Base-by-base conservation (phyloP, 2,329 filamentous ascomycete genomes). In the Sarocladiaceae sp. region DNA sequence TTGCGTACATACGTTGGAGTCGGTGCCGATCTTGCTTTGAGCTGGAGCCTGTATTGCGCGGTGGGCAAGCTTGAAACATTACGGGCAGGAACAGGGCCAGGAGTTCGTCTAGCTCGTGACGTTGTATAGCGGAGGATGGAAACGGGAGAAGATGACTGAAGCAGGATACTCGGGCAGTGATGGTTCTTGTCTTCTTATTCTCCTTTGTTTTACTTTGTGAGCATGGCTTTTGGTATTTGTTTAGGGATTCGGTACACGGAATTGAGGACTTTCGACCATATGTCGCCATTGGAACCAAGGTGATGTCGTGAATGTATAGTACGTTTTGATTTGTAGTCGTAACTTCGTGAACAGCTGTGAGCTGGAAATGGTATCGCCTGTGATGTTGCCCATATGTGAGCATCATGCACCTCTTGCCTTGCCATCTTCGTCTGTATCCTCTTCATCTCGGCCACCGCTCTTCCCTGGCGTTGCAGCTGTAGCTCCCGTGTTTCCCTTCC, bases 371-470 rank as follows among this genome's bases (percentile, higher is more conserved):
- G 29, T 33, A 33, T 33, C 29, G 10, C 15, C 29, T 33, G 29
- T 33, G 29, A 33, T 33, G 29, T n/a, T n/a, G n/a, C n/a, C n/a
- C n/a, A n/a, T n/a, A n/a, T n/a, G n/a, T n/a, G n/a, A n/a, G 3
- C 28, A 7, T 50, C 47, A 36, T 28, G 29, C 4, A 4, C n/a
- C 47, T 50, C 20, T 49, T 4, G n/a, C 53, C 29, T 54, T 53
- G 33, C 57, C 59, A 6, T 52, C 56, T 15, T 52, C 62, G 37
- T 66, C 60, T 35, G 57, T 51, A 29, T 58, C 57, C 15, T 62
- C 59, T 12, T 58, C 62, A 17, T 64, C 57, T n/a, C n/a, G n/a
- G n/a, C n/a, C n/a, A 2, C 64, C 61, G 48, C 56, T 57, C 49
- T 56, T 60, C 37, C 35, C 44, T 48, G 40, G 28, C 40, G 40